Evolutionary conservation across 1,139 yeast genomes (phyloP).

Genomic region (Kodamaea suecica): DNA sequence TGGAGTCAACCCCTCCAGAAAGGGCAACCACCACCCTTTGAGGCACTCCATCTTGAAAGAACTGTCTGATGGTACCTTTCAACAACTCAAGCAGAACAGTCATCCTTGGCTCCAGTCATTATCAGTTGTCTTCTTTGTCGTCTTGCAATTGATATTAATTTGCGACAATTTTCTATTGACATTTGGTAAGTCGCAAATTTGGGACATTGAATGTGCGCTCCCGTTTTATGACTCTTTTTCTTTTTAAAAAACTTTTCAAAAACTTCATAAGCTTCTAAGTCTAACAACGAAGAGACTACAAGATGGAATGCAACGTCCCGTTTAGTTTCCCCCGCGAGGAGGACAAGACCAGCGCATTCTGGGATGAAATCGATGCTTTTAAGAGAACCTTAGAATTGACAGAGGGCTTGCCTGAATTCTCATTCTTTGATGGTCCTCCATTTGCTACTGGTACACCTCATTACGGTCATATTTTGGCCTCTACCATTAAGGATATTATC

Average conservation of each 20-base stretch:
- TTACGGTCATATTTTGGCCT: conserved; percentile 94
- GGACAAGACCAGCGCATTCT: conserved; percentile 68
- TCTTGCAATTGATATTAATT: neutral
- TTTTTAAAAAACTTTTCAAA: neutral
- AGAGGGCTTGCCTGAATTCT: conserved; percentile 79
- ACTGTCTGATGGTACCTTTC: neutral
- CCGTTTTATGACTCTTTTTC: neutral
- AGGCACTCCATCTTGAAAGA: neutral
- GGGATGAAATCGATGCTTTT: conserved; percentile 94
- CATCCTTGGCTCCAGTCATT: neutral
- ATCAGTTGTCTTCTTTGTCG: no score
- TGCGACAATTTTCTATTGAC: no score
- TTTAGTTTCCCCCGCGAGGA: conserved; percentile 84
- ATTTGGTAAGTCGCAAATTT: no score
- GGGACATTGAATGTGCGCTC: no score
- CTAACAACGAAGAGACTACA: neutral
- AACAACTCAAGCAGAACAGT: neutral
- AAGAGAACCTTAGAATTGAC: conserved; percentile 81
- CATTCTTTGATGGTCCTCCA: conserved; percentile 98
- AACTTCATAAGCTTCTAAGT: neutral
- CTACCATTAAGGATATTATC: conserved; percentile 94
- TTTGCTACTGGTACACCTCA: conserved; percentile 99
- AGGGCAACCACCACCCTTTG: conserved; percentile 40
- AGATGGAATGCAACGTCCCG: conserved; percentile 20
- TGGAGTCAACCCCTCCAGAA: conserved; percentile 83